Conservation (phyloP, 2,329 filamentous ascomycete species). For the Coniochaeta hoffmannii region DNA sequence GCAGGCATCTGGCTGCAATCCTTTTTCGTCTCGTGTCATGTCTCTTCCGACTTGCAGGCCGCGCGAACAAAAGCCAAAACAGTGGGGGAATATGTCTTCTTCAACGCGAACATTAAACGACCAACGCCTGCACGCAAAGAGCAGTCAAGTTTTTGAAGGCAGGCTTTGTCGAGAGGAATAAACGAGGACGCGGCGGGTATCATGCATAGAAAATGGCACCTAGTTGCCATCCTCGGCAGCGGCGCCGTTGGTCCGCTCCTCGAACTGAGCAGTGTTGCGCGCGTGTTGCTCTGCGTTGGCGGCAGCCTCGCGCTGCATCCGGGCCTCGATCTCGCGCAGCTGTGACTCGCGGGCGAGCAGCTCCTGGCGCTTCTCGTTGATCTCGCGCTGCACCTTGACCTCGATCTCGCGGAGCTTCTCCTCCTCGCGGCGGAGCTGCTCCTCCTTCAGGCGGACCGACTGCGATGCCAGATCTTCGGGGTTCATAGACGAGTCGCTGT, state of each 20-base stretch:
- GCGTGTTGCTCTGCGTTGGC: constrained; percentile 29
- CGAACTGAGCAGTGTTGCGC: constrained; percentile 22
- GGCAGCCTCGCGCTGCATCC: constrained; percentile 82
- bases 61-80: constrained; percentile 26
- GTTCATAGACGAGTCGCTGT: constrained; percentile 83
- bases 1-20: too few species aligned
- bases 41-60: constrained; percentile 14
- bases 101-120: constrained; percentile 33
- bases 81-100: constrained; percentile 34
- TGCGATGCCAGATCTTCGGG: constrained; percentile 95
- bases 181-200: constrained; percentile 6
- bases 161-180: constrained; percentile 10
- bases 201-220: not conserved
- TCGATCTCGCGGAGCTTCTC: constrained; percentile 99
- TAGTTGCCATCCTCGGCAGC: constrained; percentile 47
- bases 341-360: constrained; percentile 95
- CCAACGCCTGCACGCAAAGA: constrained; percentile 41
- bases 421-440: constrained; percentile 97
- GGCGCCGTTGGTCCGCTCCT: constrained; percentile 17
- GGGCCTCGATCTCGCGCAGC: constrained; percentile 95
- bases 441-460: constrained; percentile 98
- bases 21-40: constrained; percentile 14
- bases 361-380: constrained; percentile 99
- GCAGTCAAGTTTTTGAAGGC: constrained; percentile 27
- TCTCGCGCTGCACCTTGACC: constrained; percentile 98